phyloP scores from a whole-genome alignment of 768 basidiomycete genomes.

The Gloeophyllum trabeum region DNA sequence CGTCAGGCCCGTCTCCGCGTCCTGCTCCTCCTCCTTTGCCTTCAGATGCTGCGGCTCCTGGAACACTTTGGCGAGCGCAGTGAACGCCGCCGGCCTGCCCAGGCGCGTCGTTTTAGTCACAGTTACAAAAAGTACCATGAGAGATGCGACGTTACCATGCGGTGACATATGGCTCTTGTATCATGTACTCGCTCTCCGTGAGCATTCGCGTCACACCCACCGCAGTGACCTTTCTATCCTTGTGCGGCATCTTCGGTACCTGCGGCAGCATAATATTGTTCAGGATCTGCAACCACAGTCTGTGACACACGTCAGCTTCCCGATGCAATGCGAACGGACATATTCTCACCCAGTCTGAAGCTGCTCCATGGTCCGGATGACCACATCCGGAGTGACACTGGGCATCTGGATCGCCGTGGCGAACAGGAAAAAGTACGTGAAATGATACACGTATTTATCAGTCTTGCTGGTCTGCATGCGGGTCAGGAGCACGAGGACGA shows the following conservation, averaged over 20 bases:
- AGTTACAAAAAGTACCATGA: background rate
- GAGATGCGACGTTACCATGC: constrained; percentile 55
- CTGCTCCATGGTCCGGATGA: constrained; percentile 68
- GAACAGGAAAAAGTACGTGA: constrained; percentile 71
- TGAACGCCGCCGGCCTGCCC: constrained; percentile 57
- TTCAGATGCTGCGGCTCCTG: constrained; percentile 63
- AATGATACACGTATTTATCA: constrained; percentile 75
- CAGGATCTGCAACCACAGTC: constrained; percentile 74
- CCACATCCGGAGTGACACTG: constrained; percentile 66
- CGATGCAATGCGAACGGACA: too few species aligned
- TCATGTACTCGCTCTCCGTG: constrained; percentile 61
- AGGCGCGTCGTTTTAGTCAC: background rate
- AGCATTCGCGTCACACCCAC: constrained; percentile 75
- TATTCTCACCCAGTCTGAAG: constrained; percentile 71
- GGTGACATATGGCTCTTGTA: constrained; percentile 47
- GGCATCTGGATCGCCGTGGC: constrained; percentile 64
- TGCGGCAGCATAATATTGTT: constrained; percentile 72
- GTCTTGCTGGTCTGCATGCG: constrained; percentile 86
- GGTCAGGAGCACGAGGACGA: constrained; percentile 70
- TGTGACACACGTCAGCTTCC: too few species aligned
- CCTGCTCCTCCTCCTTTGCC: constrained; percentile 30
- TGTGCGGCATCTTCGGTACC: constrained; percentile 65
- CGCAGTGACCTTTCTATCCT: constrained; percentile 76
- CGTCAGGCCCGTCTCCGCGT: constrained; percentile 47
- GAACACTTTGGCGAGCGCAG: constrained; percentile 67